A percentile compares a stretch with the other conserved stretches of the same genome.
phyloP scores from a whole-genome alignment of 495 filamentous ascomycete genomes.

The Chaetomium cochliodes region DNA sequence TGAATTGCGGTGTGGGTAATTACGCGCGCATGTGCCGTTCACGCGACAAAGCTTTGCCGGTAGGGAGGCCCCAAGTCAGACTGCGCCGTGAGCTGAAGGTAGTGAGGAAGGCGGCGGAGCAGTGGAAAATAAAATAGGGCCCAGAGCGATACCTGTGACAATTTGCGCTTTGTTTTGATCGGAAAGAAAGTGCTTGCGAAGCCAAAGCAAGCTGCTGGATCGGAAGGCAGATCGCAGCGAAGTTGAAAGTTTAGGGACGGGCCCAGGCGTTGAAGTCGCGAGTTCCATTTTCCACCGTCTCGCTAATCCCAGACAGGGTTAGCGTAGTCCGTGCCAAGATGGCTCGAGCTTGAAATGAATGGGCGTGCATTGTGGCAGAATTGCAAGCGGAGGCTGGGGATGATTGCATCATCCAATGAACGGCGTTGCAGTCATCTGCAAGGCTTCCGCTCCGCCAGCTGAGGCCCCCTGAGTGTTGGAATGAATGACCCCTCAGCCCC shows the following conservation, averaged over 20 bases:
- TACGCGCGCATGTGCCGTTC: slow-evolving; percentile 31
- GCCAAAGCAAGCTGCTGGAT: slow-evolving; percentile 19
- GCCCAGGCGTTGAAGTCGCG: slow-evolving; percentile 33
- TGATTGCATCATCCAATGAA: slow-evolving; percentile 16
- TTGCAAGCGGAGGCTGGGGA: not conserved
- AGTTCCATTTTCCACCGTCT: slow-evolving; percentile 23
- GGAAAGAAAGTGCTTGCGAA: slow-evolving; percentile 13
- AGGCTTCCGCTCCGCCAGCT: not conserved
- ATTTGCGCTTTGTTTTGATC: slow-evolving; percentile 7
- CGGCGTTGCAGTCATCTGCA: not conserved
- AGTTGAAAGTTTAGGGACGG: slow-evolving; percentile 32
- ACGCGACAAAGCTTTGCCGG: slow-evolving; percentile 33
- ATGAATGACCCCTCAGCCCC: not conserved
- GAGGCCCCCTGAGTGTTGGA: not conserved
- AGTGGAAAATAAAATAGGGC: slow-evolving; percentile 7
- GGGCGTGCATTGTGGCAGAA: not conserved
- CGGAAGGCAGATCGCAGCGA: slow-evolving; percentile 20
- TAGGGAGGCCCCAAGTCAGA: slow-evolving; percentile 20
- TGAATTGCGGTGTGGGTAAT: slow-evolving; percentile 22
- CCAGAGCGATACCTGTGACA: slow-evolving; percentile 1
- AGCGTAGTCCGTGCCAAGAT: slow-evolving; percentile 24
- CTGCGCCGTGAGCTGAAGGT: slow-evolving; percentile 20
- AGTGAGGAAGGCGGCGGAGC: not conserved
- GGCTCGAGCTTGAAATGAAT: slow-evolving; percentile 19
- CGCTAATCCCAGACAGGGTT: slow-evolving; percentile 34